Conservation (phyloP, 495 filamentous ascomycete genomes). For the Aspergillus steynii region DNA sequence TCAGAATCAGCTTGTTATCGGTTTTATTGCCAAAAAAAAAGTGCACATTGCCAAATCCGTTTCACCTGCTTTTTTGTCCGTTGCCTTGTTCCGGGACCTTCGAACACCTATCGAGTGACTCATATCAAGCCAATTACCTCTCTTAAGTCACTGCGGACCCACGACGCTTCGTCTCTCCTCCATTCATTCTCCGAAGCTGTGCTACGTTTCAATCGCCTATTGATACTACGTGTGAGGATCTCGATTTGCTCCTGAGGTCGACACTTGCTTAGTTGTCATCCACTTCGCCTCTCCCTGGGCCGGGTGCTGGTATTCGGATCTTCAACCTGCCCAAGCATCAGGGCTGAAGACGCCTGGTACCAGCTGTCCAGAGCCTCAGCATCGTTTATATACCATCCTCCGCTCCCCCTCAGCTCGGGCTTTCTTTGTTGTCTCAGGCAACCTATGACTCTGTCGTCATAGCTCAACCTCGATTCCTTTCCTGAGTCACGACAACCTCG, state of each 20-base stretch:
- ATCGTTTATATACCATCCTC: slow-evolving; percentile 22
- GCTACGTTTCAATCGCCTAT: slow-evolving; percentile 20
- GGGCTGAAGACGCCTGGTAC: slow-evolving; percentile 41
- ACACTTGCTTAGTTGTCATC: slow-evolving; percentile 23
- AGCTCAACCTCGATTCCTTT: slow-evolving; percentile 25
- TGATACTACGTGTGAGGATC: slow-evolving; percentile 19
- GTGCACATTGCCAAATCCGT: slow-evolving; percentile 3
- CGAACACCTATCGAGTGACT: slow-evolving; percentile 29
- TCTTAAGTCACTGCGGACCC: slow-evolving; percentile 22
- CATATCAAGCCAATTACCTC: slow-evolving; percentile 20
- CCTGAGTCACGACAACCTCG: slow-evolving; percentile 36
- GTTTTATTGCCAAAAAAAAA: slow-evolving; percentile 15
- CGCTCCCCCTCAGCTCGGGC: slow-evolving; percentile 9
- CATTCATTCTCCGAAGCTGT: slow-evolving; percentile 12
- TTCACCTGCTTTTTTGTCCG: slow-evolving; percentile 12
- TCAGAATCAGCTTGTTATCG: slow-evolving; percentile 9
- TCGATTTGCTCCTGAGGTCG: slow-evolving; percentile 14
- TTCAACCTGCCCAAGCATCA: slow-evolving; percentile 34
- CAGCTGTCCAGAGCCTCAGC: slow-evolving; percentile 34
- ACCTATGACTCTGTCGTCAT: slow-evolving; percentile 40
- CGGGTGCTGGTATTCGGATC: slow-evolving; percentile 47
- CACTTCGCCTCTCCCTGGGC: slow-evolving; percentile 28
- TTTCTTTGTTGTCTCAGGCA: slow-evolving; percentile 22
- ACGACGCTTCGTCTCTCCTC: slow-evolving; percentile 15
- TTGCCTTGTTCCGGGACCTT: slow-evolving; percentile 22